These are phyloP conservation scores for Naganishia randhawae DNA, from an alignment of 768 basidiomycete species.

Conservation along the genomic window DNA sequence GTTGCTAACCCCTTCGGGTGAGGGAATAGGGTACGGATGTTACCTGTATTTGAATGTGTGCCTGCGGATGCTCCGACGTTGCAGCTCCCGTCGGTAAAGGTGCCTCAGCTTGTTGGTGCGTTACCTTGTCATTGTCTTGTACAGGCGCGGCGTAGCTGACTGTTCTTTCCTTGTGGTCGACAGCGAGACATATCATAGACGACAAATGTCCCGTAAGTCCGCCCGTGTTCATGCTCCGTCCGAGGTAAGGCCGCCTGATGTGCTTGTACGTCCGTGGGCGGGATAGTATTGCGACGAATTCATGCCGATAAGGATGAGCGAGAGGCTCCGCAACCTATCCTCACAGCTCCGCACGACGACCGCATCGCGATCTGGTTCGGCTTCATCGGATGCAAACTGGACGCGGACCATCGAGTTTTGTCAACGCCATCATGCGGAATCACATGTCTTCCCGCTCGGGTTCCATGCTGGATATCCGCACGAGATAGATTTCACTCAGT, in stretches of 20 bases:
- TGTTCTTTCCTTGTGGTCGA: background rate
- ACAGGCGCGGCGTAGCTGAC: background rate
- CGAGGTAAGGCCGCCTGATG: background rate
- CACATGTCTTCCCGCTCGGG: conserved; percentile 38
- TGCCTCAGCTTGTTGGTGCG: conserved; percentile 11
- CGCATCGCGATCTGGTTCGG: background rate
- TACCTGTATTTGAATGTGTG: background rate
- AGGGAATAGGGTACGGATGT: background rate
- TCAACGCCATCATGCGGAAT: conserved; percentile 37
- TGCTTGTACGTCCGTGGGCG: background rate
- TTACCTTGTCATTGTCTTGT: background rate
- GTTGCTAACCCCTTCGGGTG: background rate
- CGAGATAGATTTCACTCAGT: conserved; percentile 4
- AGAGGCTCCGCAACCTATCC: background rate
- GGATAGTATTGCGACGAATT: conserved; percentile 2
- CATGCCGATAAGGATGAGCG: background rate
- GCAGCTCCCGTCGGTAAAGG: conserved; percentile 14
- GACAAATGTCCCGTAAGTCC: conserved; percentile 18
- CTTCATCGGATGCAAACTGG: conserved; percentile 25
- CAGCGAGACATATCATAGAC: conserved; percentile 14
- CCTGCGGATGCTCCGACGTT: conserved; percentile 7
- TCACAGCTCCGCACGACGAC: background rate
- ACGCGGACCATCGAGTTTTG: conserved; percentile 39
- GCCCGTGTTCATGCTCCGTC: background rate
- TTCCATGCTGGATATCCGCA: conserved; percentile 39